phyloP scores from a whole-genome alignment of 768 basidiomycete genomes.

The Pleurotus sapidus region DNA sequence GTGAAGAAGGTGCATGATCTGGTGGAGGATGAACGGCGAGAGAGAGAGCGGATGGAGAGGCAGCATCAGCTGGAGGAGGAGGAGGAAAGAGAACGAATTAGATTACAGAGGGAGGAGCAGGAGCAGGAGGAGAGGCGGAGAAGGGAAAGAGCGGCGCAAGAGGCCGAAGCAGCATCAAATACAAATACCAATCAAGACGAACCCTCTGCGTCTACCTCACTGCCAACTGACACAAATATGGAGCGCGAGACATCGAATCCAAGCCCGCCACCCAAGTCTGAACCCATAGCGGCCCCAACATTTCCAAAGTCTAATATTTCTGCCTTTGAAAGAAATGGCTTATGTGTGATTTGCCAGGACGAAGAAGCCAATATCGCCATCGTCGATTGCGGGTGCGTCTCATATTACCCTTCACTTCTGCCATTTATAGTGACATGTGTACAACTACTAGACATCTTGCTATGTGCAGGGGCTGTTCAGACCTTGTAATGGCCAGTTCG shows the following conservation, averaged over 20 bases:
- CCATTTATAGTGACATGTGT: neutral
- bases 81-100: constrained; percentile 35
- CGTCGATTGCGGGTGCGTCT: constrained; percentile 87
- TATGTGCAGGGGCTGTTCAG: constrained; percentile 77
- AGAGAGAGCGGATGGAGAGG: constrained; percentile 45
- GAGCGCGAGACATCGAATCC: neutral
- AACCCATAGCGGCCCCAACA: constrained; percentile 23
- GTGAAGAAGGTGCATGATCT: constrained; percentile 65
- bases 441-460: constrained; percentile 60
- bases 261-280: constrained; percentile 24
- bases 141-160: constrained; percentile 14
- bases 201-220: constrained; percentile 9
- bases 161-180: neutral
- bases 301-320: constrained; percentile 29
- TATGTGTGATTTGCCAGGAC: constrained; percentile 93
- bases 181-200: neutral
- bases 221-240: constrained; percentile 19
- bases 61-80: constrained; percentile 45
- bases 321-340: constrained; percentile 61
- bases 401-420: neutral
- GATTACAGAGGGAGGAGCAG: constrained; percentile 22
- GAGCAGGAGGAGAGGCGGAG: constrained; percentile 32
- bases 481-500: constrained; percentile 73
- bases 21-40: constrained; percentile 60
- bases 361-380: constrained; percentile 93